These are phyloP conservation scores for Fusarium lyarnte DNA, from an alignment of 2,329 filamentous ascomycete species.

Conservation along the genomic window DNA sequence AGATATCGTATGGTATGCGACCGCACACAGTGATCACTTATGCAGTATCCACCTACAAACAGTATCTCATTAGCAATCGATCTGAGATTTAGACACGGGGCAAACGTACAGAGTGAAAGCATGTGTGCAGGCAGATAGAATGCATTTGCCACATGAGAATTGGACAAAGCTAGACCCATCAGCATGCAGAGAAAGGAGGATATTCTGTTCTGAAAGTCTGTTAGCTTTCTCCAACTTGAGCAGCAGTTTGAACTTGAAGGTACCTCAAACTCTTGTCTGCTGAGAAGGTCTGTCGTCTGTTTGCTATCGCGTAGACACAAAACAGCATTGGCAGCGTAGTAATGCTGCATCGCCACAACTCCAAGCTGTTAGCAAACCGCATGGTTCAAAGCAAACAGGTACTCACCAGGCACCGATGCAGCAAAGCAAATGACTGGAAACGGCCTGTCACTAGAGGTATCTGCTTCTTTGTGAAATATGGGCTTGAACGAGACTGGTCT, in stretches of 20 bases:
- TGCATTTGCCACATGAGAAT: not conserved
- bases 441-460: fast-evolving
- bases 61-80: fast-evolving
- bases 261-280: not conserved
- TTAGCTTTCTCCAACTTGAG: not conserved
- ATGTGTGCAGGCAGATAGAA: conserved; percentile 8
- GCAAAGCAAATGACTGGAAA: not conserved
- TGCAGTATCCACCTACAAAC: not conserved
- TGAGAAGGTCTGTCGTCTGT: fast-evolving
- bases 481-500: not conserved
- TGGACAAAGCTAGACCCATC: not conserved
- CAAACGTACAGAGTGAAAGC: not conserved
- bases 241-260: fast-evolving
- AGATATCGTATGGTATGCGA: not conserved
- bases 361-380: fast-evolving
- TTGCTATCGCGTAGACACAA: not conserved
- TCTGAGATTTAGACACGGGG: fast-evolving
- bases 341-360: conserved; percentile 12
- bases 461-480: not conserved
- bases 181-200: not conserved
- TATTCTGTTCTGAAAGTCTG: not conserved
- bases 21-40: not conserved
- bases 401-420: not conserved
- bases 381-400: fast-evolving
- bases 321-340: conserved; percentile 1